phyloP scores from a whole-genome alignment of 352 stramenopile species.

The Phytophthora cryptogea region DNA sequence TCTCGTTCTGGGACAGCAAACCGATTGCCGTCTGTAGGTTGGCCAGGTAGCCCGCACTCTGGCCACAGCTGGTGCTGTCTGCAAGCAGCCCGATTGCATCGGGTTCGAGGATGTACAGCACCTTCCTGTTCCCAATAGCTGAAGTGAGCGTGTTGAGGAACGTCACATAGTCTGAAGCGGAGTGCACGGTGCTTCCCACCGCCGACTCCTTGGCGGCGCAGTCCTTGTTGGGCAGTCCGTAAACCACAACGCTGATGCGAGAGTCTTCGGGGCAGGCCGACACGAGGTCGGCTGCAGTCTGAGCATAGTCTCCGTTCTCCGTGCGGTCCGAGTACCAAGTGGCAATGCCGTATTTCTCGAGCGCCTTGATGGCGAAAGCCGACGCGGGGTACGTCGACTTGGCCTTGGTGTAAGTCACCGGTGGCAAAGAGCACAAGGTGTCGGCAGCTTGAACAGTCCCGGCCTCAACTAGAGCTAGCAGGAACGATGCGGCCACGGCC shows the following conservation, averaged over 20 bases:
- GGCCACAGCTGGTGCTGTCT: constrained; percentile 37
- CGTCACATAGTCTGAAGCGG: constrained; percentile 45
- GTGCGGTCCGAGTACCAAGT: constrained; percentile 72
- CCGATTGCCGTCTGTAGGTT: constrained; percentile 58
- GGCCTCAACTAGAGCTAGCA: constrained; percentile 8
- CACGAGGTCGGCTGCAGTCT: constrained; percentile 39
- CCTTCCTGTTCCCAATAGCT: constrained; percentile 56
- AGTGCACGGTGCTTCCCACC: constrained; percentile 39
- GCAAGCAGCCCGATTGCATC: constrained; percentile 64
- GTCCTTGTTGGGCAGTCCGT: constrained; percentile 80
- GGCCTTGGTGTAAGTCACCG: constrained; percentile 46
- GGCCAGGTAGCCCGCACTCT: constrained; percentile 48
- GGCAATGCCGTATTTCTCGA: constrained; percentile 60
- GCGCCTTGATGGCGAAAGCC: constrained; percentile 47
- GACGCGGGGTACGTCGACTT: constrained; percentile 51
- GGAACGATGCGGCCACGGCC: constrained; percentile 11
- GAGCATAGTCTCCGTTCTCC: constrained; percentile 42
- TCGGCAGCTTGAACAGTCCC: constrained; percentile 32
- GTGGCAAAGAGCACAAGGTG: constrained; percentile 54
- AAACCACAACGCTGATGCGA: constrained; percentile 65
- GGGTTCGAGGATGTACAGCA: constrained; percentile 71
- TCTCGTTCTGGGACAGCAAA: constrained; percentile 59
- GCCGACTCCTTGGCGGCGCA: constrained; percentile 60
- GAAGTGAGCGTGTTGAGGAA: constrained; percentile 55
- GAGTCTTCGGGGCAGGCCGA: constrained; percentile 38